Evolutionary conservation across 164 flowering plant genomes (phyloP), one percentile per base, ranked within the genome.

Genomic region (Annona cherimola): DNA sequence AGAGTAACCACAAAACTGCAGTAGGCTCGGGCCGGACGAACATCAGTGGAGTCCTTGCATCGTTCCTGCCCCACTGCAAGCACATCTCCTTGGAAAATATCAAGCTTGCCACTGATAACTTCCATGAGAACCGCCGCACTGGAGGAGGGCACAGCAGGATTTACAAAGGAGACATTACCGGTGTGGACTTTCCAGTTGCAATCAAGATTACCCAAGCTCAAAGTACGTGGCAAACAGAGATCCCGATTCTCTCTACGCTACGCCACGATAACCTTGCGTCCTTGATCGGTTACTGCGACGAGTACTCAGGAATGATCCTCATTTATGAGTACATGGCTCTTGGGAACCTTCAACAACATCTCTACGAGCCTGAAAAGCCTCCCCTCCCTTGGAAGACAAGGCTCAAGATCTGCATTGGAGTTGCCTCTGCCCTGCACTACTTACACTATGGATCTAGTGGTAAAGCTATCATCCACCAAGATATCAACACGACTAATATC

Each of bases 371-470:
- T 2, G 45, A 61, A 9, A 42, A 41, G 20, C 71, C 73, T 14
- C 5, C 69, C 12, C 66, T 79, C 71, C 61, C 81, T 2, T 78
- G 81, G 81, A 71, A 78, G 41, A 71, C 71, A 72, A 71, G 78
- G 68, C 71, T 78, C 2, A 73, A 75, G 68, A 69, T 75, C 5
- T 72, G 73, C 63, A 69, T 75, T 18, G 73, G 78, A 11, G 44
- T 78, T 0, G 81, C 90, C 88, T 35, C 68, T 73, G 81, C 76
- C 16, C 74, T 79, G n/a, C 79, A 73, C 50, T 79, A 76, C 44
- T 72, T 79, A 9, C 79, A 76, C 50, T 72, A 76, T 0, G 79
- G 81, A 14, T 62, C 68, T 4, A 50, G 71, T 42, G 72, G 70
- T 43, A 26, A n/a, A 44, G 76, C 68, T 4, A 76, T 79, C 42